Evolutionary conservation across 805 yeast genomes (phyloP), one percentile per base, ranked within the genome.

Genomic region (Candida insectalens): DNA sequence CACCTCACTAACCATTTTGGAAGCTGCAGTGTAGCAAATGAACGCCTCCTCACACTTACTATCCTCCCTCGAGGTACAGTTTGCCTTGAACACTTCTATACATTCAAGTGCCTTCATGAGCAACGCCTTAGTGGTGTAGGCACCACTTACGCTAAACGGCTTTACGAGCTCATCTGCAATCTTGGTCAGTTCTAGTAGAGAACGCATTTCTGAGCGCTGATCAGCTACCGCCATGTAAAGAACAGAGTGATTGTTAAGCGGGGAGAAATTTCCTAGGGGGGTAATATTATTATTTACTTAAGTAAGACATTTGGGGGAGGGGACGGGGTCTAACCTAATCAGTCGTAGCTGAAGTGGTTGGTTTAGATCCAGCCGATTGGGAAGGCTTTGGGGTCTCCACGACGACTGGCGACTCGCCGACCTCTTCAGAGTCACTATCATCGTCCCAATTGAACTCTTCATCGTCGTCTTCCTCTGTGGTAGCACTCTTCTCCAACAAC

Each of bases 381-480:
- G n/a, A n/a, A n/a, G n/a, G n/a, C n/a, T n/a, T n/a, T n/a, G n/a
- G n/a, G n/a, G n/a, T n/a, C n/a, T n/a, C n/a, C n/a, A n/a, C n/a
- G n/a, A n/a, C n/a, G n/a, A n/a, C n/a, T n/a, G n/a, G n/a, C n/a
- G n/a, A n/a, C n/a, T n/a, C n/a, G n/a, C n/a, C n/a, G n/a, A n/a
- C n/a, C n/a, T n/a, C n/a, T n/a, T n/a, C n/a, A n/a, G n/a, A n/a
- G n/a, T n/a, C n/a, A 34, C 68, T 74, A 37, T 67, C 71, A 62
- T 70, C 66, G 13, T 63, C 63, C 47, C 69, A 65, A 17, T 62
- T 71, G 40, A 74, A 77, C 13, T 69, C 76, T 13, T 63, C 69
- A 13, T 69, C 76, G 5, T 64, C 70, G 6, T 57, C 60, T 4
- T 60, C 63, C 4, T 53, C 60, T 7, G 52, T 57, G 6, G 50